Conservation (phyloP, 805 yeast genomes). For the Candida patagonica region DNA sequence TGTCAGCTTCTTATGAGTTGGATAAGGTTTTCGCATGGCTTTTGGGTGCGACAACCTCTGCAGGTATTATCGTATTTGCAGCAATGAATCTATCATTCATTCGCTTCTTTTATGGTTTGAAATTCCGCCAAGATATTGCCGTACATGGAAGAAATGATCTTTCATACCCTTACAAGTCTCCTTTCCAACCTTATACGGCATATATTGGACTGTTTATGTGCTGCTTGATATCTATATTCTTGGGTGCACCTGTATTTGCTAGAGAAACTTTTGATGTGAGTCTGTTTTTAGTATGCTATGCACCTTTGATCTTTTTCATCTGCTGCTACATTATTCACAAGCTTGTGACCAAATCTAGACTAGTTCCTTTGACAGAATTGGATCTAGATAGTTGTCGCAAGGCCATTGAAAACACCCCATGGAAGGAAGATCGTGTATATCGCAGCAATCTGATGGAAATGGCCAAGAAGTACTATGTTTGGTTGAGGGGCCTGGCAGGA, state of each 20-base stretch:
- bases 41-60: conserved; percentile 58
- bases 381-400: conserved; percentile 80
- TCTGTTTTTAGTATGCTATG: conserved; percentile 57
- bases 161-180: conserved; percentile 59
- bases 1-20: conserved; percentile 49
- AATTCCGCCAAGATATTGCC: conserved; percentile 48
- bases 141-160: conserved; percentile 53
- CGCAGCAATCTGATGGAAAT: conserved; percentile 7
- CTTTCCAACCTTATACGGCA: conserved; percentile 62
- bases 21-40: conserved; percentile 58
- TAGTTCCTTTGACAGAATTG: conserved; percentile 60
- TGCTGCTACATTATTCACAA: conserved; percentile 48
- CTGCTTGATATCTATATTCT: conserved; percentile 38
- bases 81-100: conserved; percentile 60
- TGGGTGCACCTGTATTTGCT: conserved; percentile 58
- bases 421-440: conserved; percentile 59
- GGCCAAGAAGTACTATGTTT: neutral
- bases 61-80: conserved; percentile 73
- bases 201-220: conserved; percentile 53
- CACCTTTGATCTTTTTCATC: conserved; percentile 46
- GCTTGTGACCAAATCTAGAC: conserved; percentile 48
- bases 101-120: conserved; percentile 55
- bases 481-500: neutral
- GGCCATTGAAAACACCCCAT: conserved; percentile 68
- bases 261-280: conserved; percentile 48